Evolutionary conservation across 2,329 filamentous ascomycete genomes (phyloP), one percentile per base, ranked within the genome.

Genomic region (Cercospora sesami): DNA sequence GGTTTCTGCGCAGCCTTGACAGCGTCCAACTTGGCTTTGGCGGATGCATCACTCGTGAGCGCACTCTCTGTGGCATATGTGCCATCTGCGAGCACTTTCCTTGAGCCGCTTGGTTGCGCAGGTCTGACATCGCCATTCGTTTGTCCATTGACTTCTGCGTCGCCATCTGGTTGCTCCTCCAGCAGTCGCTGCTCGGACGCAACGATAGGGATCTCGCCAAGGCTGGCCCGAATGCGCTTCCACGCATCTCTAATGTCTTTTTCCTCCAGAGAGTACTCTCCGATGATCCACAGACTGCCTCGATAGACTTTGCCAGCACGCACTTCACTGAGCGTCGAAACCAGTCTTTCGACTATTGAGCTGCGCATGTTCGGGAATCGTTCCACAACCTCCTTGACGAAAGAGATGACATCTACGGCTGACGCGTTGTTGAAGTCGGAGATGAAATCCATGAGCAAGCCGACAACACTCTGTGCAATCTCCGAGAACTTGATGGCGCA

Each of bases 401-500:
- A 99, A 65, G 93, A 94, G 77, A 99, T 98, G 64, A 99, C 94
- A 80, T 99, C 95, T 31, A 99, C 92, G 1, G 95, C 95, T 1
- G 94, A 97, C 55, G 92, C 91, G 77, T 96, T 97, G 84, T 96
- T 98, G 80, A 98, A 97, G 80, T 99, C 95, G 62, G 92, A 93
- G 76, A 99, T 97, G 79, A 98, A 98, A 81, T 99, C 95, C 95
- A 99, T 99, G 64, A 99, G 86, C 55, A 97, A 87, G 72, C 95
- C 95, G 64, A 99, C 95, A 16, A 99, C 95, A 77, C 93, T 98
- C 57, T 94, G 92, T 28, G 95, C 95, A 70, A 99, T 94, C 81
- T 99, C 94, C 10, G 95, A 98, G 83, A 98, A 98, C 79, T 96
- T 97, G 85, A 99, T 98, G 75, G 95, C 95, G 80, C 95, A 98